Base-by-base conservation (phyloP, 2,329 filamentous ascomycete genomes). In the Claviceps purpurea region DNA sequence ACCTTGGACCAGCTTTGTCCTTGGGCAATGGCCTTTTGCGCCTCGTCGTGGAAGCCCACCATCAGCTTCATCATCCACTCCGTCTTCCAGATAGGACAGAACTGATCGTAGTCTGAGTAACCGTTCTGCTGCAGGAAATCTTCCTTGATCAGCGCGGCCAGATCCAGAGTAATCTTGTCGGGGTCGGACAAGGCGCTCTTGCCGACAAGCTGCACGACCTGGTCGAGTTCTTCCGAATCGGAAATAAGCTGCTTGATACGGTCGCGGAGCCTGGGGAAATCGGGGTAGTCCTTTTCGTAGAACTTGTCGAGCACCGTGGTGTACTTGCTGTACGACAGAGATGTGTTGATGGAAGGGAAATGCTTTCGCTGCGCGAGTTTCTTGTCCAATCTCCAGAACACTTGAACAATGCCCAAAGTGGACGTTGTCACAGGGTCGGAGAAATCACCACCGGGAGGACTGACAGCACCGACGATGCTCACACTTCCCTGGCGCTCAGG, bases 61-160 rank as follows among this genome's bases (percentile, higher is more conserved):
- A 98, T 97, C 58, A 89, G 85, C 80, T 95, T 96, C 93, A 98
- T 98, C 93, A 98, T 97, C 85, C 93, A 98, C 69, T 95, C 87
- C 0, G 93, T 98, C 84, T 98, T 98, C 93, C 93, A 98, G 64
- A 98, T 80, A 49, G 93, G 93, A 67, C 93, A 98, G 82, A 95
- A 98, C 73, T 97, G 90, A 67, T 98, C 93, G 68, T 98, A 97
- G 71, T 97, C 89, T 60, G 87, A 93, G 81, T 98, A 98, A 57
- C 93, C 93, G 73, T 98, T 98, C 70, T 98, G 93, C 73, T 98
- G 93, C 66, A 98, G 69, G 75, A 98, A 98, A 68, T 98, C 93
- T 66, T 98, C 93, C 81, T 98, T 98, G 71, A 98, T 75, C 60
- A 98, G 74, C 18, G 81, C 84, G 18, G 93, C 87, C 56, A 98